These are phyloP conservation scores for Ceratocystis huliohia DNA, from an alignment of 2,329 filamentous ascomycete genomes.

Conservation along the genomic window DNA sequence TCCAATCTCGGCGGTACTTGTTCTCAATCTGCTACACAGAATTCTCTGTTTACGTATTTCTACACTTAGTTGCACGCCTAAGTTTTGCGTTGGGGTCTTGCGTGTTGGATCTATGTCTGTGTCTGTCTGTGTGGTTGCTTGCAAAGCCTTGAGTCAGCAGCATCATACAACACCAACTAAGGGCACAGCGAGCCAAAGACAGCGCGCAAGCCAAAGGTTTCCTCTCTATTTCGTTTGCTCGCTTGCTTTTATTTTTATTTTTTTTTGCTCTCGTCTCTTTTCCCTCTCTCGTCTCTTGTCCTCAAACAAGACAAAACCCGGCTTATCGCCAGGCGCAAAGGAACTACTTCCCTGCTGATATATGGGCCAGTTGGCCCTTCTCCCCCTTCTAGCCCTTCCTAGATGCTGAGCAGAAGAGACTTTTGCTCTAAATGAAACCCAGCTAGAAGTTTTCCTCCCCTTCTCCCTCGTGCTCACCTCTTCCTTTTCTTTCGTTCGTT, in stretches of 20 bases:
- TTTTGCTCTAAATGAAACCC: conserved; percentile 6
- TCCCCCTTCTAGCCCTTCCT: neutral
- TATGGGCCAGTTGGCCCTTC: neutral
- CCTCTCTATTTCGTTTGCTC: neutral
- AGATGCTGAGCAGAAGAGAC: neutral
- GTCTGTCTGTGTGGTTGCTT: conserved; percentile 4
- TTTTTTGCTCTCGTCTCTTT: neutral
- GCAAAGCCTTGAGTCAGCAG: neutral
- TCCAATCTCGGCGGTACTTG: neutral
- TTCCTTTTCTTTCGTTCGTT: neutral
- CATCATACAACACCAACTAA: neutral
- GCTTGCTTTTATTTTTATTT: neutral
- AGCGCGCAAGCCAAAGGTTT: neutral
- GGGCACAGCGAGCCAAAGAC: too few species aligned
- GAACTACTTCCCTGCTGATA: neutral
- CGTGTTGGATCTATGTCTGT: neutral
- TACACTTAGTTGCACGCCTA: too few species aligned
- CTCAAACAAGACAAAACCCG: neutral
- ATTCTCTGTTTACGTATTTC: neutral
- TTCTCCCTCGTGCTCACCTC: neutral
- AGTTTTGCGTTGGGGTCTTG: too few species aligned
- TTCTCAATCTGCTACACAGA: neutral
- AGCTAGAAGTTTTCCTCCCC: neutral
- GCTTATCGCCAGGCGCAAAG: conserved; percentile 3
- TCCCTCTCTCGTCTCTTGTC: neutral